A percentile compares a stretch with the other conserved stretches of the same genome.
Conservation (phyloP, 306 rosid species). For the Vachellia collinsii region DNA sequence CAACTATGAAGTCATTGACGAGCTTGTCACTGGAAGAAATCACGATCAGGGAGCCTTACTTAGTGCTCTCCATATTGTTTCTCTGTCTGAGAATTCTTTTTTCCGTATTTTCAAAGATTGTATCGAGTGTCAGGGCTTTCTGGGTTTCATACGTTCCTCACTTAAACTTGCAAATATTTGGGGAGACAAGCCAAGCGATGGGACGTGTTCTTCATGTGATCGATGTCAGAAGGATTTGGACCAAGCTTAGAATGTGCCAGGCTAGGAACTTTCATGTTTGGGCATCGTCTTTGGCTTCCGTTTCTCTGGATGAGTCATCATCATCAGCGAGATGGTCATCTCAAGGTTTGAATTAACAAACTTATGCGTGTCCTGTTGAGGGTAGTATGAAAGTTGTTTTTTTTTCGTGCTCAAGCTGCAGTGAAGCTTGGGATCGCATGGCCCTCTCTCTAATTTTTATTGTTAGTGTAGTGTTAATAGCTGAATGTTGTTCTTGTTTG, state of each 20-base stretch:
- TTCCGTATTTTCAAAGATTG: slow-evolving; percentile 47
- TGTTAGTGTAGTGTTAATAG: slow-evolving; percentile 26
- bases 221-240: slow-evolving; percentile 78
- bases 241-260: slow-evolving; percentile 67
- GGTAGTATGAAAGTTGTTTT: slow-evolving; percentile 44
- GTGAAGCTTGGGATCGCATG: slow-evolving; percentile 42
- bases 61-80: slow-evolving; percentile 59
- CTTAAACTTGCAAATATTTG: slow-evolving; percentile 73
- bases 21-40: slow-evolving; percentile 47
- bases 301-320: slow-evolving; percentile 64
- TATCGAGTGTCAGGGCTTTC: slow-evolving; percentile 51
- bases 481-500: slow-evolving; percentile 33
- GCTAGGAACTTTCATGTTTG: slow-evolving; percentile 66
- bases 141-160: slow-evolving; percentile 62
- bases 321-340: slow-evolving; percentile 50
- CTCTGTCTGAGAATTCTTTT: slow-evolving; percentile 59
- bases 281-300: slow-evolving; percentile 85
- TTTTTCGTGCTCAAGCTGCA: slow-evolving; percentile 40
- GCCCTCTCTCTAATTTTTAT: slow-evolving; percentile 23
- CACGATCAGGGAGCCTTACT: slow-evolving; percentile 57
- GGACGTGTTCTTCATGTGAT: slow-evolving; percentile 66
- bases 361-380: slow-evolving; percentile 36
- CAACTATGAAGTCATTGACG: slow-evolving; percentile 35
- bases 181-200: slow-evolving; percentile 73
- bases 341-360: slow-evolving; percentile 45